Conservation (phyloP, 371 early-diverging fungal species). For the Choanephora cucurbitarum region DNA sequence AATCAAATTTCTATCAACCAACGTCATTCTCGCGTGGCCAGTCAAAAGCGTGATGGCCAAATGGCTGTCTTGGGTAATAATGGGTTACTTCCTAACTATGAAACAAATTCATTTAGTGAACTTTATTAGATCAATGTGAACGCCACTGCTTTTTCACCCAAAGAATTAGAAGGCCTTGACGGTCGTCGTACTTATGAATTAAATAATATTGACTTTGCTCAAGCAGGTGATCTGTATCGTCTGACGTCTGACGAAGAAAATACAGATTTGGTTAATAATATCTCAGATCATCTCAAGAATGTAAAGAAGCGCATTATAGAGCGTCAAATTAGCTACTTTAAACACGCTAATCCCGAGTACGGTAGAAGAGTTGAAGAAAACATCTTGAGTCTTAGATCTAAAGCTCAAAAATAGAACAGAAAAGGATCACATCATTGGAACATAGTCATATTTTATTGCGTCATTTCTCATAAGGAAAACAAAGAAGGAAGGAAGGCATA, state of each 20-base stretch:
- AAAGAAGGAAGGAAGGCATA: no score
- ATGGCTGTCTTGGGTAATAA: constrained; percentile 66
- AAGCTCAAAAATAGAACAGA: constrained; percentile 18
- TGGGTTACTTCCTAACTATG: constrained; percentile 74
- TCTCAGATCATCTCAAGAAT: constrained; percentile 71
- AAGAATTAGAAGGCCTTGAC: constrained; percentile 51
- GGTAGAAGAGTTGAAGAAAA: constrained; percentile 28
- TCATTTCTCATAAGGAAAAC: no score
- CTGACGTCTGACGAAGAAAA: constrained; percentile 65
- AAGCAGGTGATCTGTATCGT: constrained; percentile 73
- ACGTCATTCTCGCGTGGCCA: constrained; percentile 51
- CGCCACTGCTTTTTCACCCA: constrained; percentile 45
- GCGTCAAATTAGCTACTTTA: constrained; percentile 73
- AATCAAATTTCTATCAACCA: constrained; percentile 77
- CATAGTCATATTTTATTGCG: no score
- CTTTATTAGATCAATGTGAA: constrained; percentile 56
- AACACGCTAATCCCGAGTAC: constrained; percentile 35
- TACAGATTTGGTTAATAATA: constrained; percentile 69
- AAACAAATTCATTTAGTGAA: constrained; percentile 71
- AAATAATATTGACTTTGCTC: constrained; percentile 74
- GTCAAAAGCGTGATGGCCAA: constrained; percentile 71
- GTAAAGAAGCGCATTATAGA: constrained; percentile 73
- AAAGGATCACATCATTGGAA: background rate
- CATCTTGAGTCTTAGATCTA: constrained; percentile 24
- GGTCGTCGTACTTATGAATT: constrained; percentile 62